A percentile compares a stretch with the other conserved stretches of the same genome.
Evolutionary conservation across 1,284 basidiomycete genomes (phyloP).

Genomic region (Boletellus deceptivus): DNA sequence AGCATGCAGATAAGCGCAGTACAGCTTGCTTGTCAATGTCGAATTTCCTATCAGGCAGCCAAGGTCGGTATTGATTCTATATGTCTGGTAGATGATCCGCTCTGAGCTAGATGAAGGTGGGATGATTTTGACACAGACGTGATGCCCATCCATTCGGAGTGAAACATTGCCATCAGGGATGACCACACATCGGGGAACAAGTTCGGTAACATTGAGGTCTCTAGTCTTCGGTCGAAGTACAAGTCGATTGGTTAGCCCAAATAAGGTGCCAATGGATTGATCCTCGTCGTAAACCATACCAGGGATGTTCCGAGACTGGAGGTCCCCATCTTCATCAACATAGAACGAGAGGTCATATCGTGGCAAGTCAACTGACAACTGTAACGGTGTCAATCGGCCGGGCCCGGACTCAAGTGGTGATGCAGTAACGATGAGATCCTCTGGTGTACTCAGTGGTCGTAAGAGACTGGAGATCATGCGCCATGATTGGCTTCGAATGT

Average conservation of each 20-base stretch:
- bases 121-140: constrained; percentile 28
- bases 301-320: constrained; percentile 28
- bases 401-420: not conserved
- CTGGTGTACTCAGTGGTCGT: constrained; percentile 29
- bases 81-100: constrained; percentile 34
- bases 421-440: constrained; percentile 15
- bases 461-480: constrained; percentile 31
- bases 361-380: constrained; percentile 39
- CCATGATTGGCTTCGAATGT: constrained; percentile 34
- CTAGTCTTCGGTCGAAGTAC: constrained; percentile 33
- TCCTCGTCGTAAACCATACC: constrained; percentile 24
- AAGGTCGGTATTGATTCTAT: constrained; percentile 39
- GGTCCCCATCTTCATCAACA: constrained; percentile 23
- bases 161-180: constrained; percentile 40
- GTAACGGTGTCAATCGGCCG: constrained; percentile 7
- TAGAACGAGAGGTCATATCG: constrained; percentile 38
- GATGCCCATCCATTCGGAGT: constrained; percentile 22
- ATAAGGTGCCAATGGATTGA: constrained; percentile 25
- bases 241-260: constrained; percentile 38
- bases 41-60: constrained; percentile 36
- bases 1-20: constrained; percentile 45
- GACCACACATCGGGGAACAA: constrained; percentile 33
- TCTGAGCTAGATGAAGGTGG: not conserved
- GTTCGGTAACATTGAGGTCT: not conserved
- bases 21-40: constrained; percentile 37